Evolutionary conservation across 2,329 filamentous ascomycete species (phyloP).

Genomic region (Fusarium sp.): DNA sequence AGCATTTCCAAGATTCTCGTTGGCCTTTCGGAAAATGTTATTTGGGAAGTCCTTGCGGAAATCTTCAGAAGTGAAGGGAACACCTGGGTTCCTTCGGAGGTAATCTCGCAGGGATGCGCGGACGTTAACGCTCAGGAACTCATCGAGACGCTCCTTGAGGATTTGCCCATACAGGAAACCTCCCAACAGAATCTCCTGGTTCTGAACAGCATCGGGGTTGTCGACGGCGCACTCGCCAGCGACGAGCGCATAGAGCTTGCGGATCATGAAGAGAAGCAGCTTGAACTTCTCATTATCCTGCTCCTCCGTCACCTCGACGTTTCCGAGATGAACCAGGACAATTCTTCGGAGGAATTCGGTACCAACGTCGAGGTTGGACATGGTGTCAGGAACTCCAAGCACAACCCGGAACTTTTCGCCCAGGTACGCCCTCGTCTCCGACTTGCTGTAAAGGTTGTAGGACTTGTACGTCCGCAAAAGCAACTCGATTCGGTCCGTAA

Average conservation of each 20-base stretch:
- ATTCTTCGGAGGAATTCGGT: conserved; percentile 91
- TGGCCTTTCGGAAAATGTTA: conserved; percentile 82
- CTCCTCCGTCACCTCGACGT: conserved; percentile 81
- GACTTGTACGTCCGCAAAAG: conserved; percentile 92
- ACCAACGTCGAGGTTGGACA: conserved; percentile 89
- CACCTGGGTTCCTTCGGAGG: conserved; percentile 65
- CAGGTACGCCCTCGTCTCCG: conserved; percentile 85
- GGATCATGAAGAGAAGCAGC: conserved; percentile 93
- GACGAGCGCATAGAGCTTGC: conserved; percentile 93
- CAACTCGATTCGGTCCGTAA: conserved; percentile 93
- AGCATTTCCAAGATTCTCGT: conserved; percentile 87
- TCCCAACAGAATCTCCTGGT: conserved; percentile 93
- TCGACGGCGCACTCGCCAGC: conserved; percentile 93
- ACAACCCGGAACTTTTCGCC: conserved; percentile 93
- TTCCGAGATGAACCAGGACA: conserved; percentile 91
- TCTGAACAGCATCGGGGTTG: conserved; percentile 96
- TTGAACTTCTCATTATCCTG: conserved; percentile 94
- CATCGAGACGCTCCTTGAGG: conserved; percentile 92
- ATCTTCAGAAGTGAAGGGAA: conserved; percentile 79
- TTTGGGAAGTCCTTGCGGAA: conserved; percentile 84
- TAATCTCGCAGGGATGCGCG: conserved; percentile 67
- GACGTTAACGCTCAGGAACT: conserved; percentile 74
- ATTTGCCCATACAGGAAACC: conserved; percentile 96
- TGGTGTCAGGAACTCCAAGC: conserved; percentile 82
- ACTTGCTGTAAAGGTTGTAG: conserved; percentile 84